phyloP scores from a whole-genome alignment of 2,329 filamentous ascomycete genomes.

The Mycosphaerella sp. region DNA sequence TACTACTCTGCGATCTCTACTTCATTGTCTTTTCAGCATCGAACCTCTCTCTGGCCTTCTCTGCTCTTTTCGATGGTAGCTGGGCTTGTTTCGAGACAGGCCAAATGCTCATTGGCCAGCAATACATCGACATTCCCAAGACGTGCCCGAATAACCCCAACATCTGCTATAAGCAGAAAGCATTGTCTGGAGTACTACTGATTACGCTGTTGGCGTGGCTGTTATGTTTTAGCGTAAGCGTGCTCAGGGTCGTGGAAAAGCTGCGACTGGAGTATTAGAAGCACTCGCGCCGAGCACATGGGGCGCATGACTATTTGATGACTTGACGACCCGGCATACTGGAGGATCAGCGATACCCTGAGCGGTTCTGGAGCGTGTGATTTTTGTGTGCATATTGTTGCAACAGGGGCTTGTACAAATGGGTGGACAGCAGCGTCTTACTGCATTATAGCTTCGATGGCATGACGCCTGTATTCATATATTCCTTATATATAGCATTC shows the following conservation, averaged over 20 bases:
- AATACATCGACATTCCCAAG: slow-evolving; percentile 22
- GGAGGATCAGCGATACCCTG: not conserved
- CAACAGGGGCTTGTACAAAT: not conserved
- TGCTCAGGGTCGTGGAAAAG: slow-evolving; percentile 36
- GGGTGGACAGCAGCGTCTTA: not conserved
- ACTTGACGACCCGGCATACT: slow-evolving; percentile 10
- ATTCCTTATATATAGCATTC: no score
- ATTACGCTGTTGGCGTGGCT: slow-evolving; percentile 85
- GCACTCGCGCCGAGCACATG: not conserved
- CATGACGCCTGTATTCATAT: not conserved
- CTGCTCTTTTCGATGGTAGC: slow-evolving; percentile 61
- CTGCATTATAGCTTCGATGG: not conserved
- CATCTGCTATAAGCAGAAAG: slow-evolving; percentile 60
- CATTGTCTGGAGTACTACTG: slow-evolving; percentile 70
- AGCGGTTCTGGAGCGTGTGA: not conserved
- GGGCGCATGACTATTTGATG: slow-evolving; percentile 12
- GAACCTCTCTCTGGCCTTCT: slow-evolving; percentile 84
- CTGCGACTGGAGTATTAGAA: slow-evolving; percentile 23
- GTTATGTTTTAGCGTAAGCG: slow-evolving; percentile 77
- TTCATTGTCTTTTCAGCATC: slow-evolving; percentile 98
- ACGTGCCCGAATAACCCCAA: slow-evolving; percentile 33
- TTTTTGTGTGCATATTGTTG: not conserved
- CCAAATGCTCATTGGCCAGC: slow-evolving; percentile 7
- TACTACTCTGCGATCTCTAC: slow-evolving; percentile 86
- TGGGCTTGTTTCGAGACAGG: slow-evolving; percentile 43